Evolutionary conservation across 441 rosid genomes (phyloP).

Genomic region (Viola pubescens): DNA sequence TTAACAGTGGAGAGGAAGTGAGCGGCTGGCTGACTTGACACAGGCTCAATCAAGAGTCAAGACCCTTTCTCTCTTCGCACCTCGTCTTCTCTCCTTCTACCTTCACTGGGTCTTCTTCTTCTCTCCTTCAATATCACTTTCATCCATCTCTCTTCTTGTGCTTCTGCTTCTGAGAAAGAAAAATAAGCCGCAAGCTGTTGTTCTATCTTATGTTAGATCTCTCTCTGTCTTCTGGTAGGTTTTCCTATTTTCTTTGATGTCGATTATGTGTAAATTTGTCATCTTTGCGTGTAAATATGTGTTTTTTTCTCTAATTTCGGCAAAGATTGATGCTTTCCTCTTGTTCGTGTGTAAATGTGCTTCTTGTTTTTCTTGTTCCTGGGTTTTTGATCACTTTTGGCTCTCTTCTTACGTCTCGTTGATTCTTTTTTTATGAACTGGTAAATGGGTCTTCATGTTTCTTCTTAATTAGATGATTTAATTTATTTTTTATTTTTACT

Average conservation of each 20-base stretch:
- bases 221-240: not conserved
- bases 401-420: not conserved
- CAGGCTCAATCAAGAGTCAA: too few relatives aligned
- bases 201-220: constrained; percentile 21
- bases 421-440: not conserved
- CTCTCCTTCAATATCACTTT: not conserved
- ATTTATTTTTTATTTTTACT: not conserved
- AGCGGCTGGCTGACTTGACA: too few relatives aligned
- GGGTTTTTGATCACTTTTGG: not conserved
- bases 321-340: constrained; percentile 13
- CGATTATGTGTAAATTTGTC: constrained; percentile 10
- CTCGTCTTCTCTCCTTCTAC: not conserved
- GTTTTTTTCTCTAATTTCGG: not conserved
- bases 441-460: constrained; percentile 15
- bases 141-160: not conserved
- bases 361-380: constrained; percentile 14
- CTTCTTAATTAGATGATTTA: not conserved
- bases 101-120: not conserved
- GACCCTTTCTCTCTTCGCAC: not conserved
- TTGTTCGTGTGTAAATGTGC: constrained; percentile 4
- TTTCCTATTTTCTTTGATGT: constrained; percentile 6
- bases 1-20: too few relatives aligned
- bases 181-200: constrained; percentile 4
- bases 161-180: constrained; percentile 2
- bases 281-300: not conserved